Base-by-base conservation (phyloP, 495 filamentous ascomycete species). In the Terfezia claveryi region DNA sequence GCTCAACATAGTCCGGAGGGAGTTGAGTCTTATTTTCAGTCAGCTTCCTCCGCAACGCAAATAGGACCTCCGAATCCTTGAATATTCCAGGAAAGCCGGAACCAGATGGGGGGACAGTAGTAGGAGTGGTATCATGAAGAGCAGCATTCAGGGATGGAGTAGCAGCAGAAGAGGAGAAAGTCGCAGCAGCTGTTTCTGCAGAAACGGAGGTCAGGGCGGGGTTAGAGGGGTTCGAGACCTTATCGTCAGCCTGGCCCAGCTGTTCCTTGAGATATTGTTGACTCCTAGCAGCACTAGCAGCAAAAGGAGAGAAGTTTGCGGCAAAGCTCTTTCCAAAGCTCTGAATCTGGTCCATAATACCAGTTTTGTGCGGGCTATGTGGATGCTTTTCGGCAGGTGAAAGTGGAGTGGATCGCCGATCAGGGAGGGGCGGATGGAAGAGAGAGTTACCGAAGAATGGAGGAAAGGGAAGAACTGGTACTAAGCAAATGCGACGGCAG, bases 201-300 rank as follows among this genome's bases (percentile, higher is more conserved):
- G 52, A 27, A 16, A 54, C 23, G 10, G 52, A 58, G 55, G 17
- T 58, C 12, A 38, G 38, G 54, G 52, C 27, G 23, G 41, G 36
- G 8, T 14, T 10, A 38, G 51, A 54, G 55, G 51, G 50, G 37
- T 14, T 32, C n/a, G 23, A 4, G 62, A 87, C 83, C 80, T 91
- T 92, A 67, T 96, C 91, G 58, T 94, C 91, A 54, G 80, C 87
- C 65, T 94, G 87, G 54, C 91, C 91, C 51, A 95, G 75, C 69
- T 94, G 88, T 71, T 98, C 91, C 71, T 89, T 92, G 67, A 94
- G 82, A 73, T 85, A 87, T 72, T 98, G 91, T 69, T 93, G 86
- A 41, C 87, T 94, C 57, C 91, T 83, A 59, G 84, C 81, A 60
- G 87, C 85, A 64, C 91, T 83, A 59, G 84, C 81, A 60, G 87